Evolutionary conservation across 106 monocot genomes (phyloP).

Genomic region (Xerophyta viscosa): DNA sequence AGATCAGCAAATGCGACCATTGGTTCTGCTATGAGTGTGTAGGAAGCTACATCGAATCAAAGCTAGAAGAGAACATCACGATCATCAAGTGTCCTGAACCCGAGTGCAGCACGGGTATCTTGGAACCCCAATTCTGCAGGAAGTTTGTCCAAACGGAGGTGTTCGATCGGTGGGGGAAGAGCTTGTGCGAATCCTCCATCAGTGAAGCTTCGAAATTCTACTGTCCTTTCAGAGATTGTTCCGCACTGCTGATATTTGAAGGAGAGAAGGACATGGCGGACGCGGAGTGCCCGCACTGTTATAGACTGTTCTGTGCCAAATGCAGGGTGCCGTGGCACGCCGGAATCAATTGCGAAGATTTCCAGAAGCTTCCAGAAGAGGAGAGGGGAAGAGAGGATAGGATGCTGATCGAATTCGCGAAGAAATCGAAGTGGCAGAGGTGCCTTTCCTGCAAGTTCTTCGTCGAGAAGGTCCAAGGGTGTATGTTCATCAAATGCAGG

Average conservation of each 20-base stretch:
- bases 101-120: constrained; percentile 13
- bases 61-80: constrained; percentile 22
- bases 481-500: no score
- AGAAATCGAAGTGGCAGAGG: no score
- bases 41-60: constrained; percentile 16
- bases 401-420: constrained; percentile 25
- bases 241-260: constrained; percentile 27
- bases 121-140: constrained; percentile 36
- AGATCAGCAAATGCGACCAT: constrained; percentile 23
- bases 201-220: constrained; percentile 17
- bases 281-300: constrained; percentile 35
- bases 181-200: constrained; percentile 39
- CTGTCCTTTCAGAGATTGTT: constrained; percentile 57
- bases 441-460: no score
- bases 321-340: constrained; percentile 37
- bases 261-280: constrained; percentile 6
- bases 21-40: constrained; percentile 32
- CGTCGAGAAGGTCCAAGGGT: no score
- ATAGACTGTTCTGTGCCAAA: constrained; percentile 27
- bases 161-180: constrained; percentile 30
- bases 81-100: constrained; percentile 32
- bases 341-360: constrained; percentile 20
- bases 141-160: constrained; percentile 16
- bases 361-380: constrained; percentile 6
- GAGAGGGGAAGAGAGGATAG: constrained; percentile 25